These are phyloP conservation scores for Chalara sp. DNA, from an alignment of 2,329 filamentous ascomycete genomes.

Conservation along the genomic window DNA sequence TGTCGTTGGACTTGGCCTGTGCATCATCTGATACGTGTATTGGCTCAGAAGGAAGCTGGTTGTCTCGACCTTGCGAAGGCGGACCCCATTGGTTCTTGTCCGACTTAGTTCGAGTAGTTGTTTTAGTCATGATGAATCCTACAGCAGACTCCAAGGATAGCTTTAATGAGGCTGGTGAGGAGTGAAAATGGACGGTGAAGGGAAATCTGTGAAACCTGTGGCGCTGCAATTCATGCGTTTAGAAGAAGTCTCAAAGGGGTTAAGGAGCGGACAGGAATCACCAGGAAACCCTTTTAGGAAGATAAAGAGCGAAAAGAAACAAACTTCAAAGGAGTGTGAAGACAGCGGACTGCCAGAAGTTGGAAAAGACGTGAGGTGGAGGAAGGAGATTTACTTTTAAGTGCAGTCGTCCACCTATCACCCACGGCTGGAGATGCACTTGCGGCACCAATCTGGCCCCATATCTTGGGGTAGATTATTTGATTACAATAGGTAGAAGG, in stretches of 20 bases:
- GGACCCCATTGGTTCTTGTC: slow-evolving; percentile 12
- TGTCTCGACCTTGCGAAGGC: slow-evolving; percentile 21
- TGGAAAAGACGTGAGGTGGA: background rate
- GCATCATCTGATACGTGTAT: slow-evolving; percentile 24
- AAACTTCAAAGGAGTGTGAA: slow-evolving; percentile 4
- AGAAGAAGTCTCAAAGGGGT: background rate
- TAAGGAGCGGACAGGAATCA: slow-evolving; percentile 26
- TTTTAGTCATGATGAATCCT: slow-evolving; percentile 14
- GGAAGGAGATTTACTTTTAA: background rate
- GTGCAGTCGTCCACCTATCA: background rate
- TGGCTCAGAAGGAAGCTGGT: slow-evolving; percentile 19
- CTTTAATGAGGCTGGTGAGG: too few relatives aligned
- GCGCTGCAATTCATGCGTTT: too few relatives aligned
- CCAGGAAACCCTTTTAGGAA: slow-evolving; percentile 22
- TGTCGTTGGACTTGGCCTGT: slow-evolving; percentile 16
- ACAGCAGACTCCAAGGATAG: too few relatives aligned
- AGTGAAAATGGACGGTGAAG: background rate
- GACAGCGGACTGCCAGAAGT: slow-evolving; percentile 6
- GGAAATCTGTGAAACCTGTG: slow-evolving; percentile 14
- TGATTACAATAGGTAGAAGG: background rate
- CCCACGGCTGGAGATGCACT: background rate
- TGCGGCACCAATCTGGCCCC: too few relatives aligned
- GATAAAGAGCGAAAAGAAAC: background rate
- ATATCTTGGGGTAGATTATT: too few relatives aligned
- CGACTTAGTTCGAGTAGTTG: slow-evolving; percentile 13